Evolutionary conservation across 2,329 filamentous ascomycete genomes (phyloP), one percentile per base, ranked within the genome.

Genomic region (Cladobotryum protrusum): DNA sequence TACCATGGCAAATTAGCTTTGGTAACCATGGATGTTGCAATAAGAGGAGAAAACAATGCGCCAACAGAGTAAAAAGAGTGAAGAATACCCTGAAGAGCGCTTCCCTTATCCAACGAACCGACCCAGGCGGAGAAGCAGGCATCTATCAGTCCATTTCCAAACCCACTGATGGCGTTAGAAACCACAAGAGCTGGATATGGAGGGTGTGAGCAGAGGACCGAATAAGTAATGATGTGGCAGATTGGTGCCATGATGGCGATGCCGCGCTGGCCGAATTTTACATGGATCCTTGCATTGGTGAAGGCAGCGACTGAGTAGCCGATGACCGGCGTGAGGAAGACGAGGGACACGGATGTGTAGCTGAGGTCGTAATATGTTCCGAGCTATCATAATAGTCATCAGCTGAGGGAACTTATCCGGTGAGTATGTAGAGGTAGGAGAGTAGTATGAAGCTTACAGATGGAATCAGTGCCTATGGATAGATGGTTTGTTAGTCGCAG

Each of bases 1-100:
- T 83, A 86, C 86, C 86, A 89, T 0, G 74, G 74, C 53, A 82
- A 48, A 1, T 67, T 58, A 0, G 72, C 78, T 47, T 76, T 78
- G 0, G 82, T 81, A 29, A 88, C 79, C 74, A 89, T 79, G 0
- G 74, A 76, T 0, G 85, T 87, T 1, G 83, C 83, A 49, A 86
- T 76, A 2, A 87, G 62, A 0, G 84, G 85, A 3, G 79, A 72
- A 2, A 86, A 67, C 0, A 85, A 74, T 0, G 82, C 85, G 0
- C 85, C 85, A 0, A 85, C 55, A 0, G 82, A 83, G 60, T 87
- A 88, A 49, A 76, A 81, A 0, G 76, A 76, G 58, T 87, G 84
- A 34, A 87, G 62, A 48, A 86, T 76, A 0, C 85, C 84, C 5
- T 85, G 74, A 1, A 88, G 69, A 37, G 85, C 76, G 56, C 88